Evolutionary conservation across 495 filamentous ascomycete species (phyloP).

Genomic region (Aspergillus nidulans): DNA sequence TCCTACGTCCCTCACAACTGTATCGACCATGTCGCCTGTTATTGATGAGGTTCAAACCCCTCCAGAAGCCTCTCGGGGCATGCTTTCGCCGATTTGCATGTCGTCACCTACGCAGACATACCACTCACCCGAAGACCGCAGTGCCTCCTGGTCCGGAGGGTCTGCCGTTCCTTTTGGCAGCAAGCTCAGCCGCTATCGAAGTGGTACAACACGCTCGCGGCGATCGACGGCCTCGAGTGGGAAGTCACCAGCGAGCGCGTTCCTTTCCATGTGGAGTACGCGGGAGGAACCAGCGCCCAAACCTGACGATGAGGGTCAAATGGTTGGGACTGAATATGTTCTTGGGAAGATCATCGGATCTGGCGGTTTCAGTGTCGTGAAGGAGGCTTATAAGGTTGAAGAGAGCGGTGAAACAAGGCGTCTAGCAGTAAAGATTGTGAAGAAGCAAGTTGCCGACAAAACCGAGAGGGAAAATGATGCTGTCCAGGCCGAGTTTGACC

Average conservation of each 20-base stretch:
- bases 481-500: slow-evolving; percentile 68
- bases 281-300: slow-evolving; percentile 39
- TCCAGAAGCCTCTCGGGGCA: slow-evolving; percentile 41
- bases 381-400: slow-evolving; percentile 66
- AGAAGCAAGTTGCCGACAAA: slow-evolving; percentile 53
- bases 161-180: slow-evolving; percentile 40
- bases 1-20: slow-evolving; percentile 58
- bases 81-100: slow-evolving; percentile 50
- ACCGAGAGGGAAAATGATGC: slow-evolving; percentile 62
- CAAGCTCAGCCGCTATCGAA: slow-evolving; percentile 36
- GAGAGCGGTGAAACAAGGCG: slow-evolving; percentile 46
- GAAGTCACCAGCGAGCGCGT: slow-evolving; percentile 54
- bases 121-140: slow-evolving; percentile 46
- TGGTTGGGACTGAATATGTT: slow-evolving; percentile 67
- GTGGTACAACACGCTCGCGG: slow-evolving; percentile 36
- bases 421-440: slow-evolving; percentile 69
- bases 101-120: slow-evolving; percentile 41
- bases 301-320: slow-evolving; percentile 70
- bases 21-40: slow-evolving; percentile 51
- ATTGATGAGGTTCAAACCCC: slow-evolving; percentile 52
- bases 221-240: slow-evolving; percentile 45
- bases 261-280: slow-evolving; percentile 54
- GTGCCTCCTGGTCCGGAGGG: slow-evolving; percentile 40
- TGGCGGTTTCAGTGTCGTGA: slow-evolving; percentile 68
- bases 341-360: slow-evolving; percentile 66